Evolutionary conservation across 768 basidiomycete species (phyloP), one percentile per base, ranked within the genome.

Genomic region (Galerina sulciceps): DNA sequence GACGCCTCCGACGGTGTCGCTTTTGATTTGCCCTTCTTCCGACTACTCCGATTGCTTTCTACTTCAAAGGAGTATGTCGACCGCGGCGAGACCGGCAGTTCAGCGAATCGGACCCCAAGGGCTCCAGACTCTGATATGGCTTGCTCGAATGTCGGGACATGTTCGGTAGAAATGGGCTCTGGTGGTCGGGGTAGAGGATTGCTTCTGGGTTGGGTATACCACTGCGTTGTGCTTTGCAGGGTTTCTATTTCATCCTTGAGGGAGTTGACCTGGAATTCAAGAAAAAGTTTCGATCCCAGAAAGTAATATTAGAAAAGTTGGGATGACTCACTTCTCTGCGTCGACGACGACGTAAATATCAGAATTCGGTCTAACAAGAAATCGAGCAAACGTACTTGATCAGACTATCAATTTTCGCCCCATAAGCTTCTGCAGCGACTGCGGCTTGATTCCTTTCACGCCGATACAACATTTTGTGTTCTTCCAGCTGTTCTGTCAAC

Each of bases 131-230:
- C 43, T 4, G 65, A 64, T 45, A 66, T 47, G 6, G 73, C 68
- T 59, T 77, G 74, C 15, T 74, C 72, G 51, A 81, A 78, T 10
- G 75, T 50, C 10, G 81, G 79, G 17, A 82, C 71, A 40, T 75
- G 72, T 22, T 81, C 79, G 10, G 79, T 69, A 9, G 81, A 75
- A 6, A 85, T 68, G 2, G 83, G 85, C 55, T 81, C 78, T 11
- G 85, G 85, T n/a, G 85, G 85, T 41, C 73, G 69, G 20, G 85
- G 85, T 17, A 87, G 76, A 4, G 85, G 85, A 63, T 85, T 85
- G 37, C 69, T 67, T 49, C 66, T 65, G 53, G 49, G 44, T 6
- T 42, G 49, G 13, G 51, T 38, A 45, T 61, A 56, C 58, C 61
- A 14, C 37, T 60, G 36, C 54, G 63, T 38, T 72, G 63, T 44